Conservation (phyloP, 2,329 filamentous ascomycete species). For the Grosmannia huntii region DNA sequence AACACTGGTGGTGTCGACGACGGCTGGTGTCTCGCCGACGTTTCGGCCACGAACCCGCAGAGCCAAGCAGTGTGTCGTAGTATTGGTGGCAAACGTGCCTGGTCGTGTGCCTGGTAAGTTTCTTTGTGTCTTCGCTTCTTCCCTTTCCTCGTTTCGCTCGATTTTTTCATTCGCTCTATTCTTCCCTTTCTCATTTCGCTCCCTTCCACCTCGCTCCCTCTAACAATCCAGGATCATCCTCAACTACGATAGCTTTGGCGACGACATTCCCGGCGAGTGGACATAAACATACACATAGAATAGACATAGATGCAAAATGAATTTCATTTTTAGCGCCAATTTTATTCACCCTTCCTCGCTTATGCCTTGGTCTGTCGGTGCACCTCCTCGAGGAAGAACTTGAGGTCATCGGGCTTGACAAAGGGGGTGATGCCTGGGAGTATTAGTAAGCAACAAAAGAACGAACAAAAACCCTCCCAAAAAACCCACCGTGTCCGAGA, state of each 20-base stretch:
- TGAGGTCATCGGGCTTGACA: slow-evolving; percentile 85
- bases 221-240: slow-evolving; percentile 12
- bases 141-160: neutral
- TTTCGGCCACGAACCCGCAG: slow-evolving; percentile 44
- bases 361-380: slow-evolving; percentile 49
- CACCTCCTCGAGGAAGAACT: slow-evolving; percentile 88
- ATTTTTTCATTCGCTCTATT: too few relatives aligned
- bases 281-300: neutral
- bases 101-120: slow-evolving; percentile 47
- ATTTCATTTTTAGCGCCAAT: neutral
- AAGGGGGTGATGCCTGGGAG: slow-evolving; percentile 74
- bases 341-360: neutral
- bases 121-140: slow-evolving; percentile 4
- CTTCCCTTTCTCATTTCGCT: neutral
- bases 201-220: neutral
- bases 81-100: slow-evolving; percentile 41
- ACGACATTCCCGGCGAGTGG: neutral
- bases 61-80: slow-evolving; percentile 51
- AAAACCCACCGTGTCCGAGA: slow-evolving; percentile 69
- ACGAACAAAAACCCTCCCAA: neutral
- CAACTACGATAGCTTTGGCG: slow-evolving; percentile 12
- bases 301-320: neutral
- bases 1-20: slow-evolving; percentile 45
- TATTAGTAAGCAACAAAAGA: neutral
- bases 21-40: slow-evolving; percentile 49